Evolutionary conservation across 345 rosid species (phyloP).

Genomic region (Corymbia maculata): DNA sequence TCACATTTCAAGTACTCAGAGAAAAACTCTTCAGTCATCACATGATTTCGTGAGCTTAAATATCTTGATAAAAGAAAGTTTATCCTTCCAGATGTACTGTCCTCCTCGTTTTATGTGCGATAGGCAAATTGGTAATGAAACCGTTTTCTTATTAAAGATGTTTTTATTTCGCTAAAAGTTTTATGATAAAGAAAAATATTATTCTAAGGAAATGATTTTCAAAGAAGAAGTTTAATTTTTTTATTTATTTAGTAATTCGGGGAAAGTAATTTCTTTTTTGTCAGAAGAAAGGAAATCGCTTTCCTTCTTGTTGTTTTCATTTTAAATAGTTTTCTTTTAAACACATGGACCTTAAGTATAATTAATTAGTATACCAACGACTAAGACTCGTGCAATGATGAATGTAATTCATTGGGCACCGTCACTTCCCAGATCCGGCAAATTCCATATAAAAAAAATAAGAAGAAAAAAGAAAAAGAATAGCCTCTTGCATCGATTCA

Average conservation of each 20-base stretch:
- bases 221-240: not conserved
- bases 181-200: not conserved
- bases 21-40: not conserved
- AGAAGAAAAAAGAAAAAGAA: not conserved
- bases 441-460: not conserved
- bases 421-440: not conserved
- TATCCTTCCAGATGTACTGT: not conserved
- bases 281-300: no score
- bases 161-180: not conserved
- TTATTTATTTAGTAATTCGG: not conserved
- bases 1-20: not conserved
- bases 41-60: not conserved
- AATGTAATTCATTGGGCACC: not conserved
- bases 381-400: not conserved
- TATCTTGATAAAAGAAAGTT: not conserved
- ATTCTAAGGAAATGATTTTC: not conserved
- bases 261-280: not conserved
- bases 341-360: not conserved
- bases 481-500: not conserved
- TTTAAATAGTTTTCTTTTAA: not conserved
- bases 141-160: not conserved
- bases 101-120: not conserved
- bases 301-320: not conserved
- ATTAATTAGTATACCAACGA: no score
- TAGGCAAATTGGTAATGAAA: not conserved